Evolutionary conservation across 2,329 filamentous ascomycete genomes (phyloP).

Genomic region (Graphilbum sp.): DNA sequence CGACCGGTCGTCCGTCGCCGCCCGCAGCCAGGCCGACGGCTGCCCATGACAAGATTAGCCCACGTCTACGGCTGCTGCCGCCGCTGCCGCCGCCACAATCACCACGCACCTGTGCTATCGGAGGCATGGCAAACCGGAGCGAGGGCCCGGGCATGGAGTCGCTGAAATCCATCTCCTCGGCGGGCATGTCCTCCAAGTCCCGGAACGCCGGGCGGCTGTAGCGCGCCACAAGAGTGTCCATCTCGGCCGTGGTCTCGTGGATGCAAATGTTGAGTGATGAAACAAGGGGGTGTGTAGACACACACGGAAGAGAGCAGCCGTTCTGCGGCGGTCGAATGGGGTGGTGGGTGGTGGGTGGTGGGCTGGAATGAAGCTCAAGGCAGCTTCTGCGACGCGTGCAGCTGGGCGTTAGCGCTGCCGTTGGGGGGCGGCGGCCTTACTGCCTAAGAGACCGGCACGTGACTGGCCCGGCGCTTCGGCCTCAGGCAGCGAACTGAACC

Average conservation of each 20-base stretch:
- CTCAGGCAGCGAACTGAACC: no score
- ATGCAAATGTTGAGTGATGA: no score
- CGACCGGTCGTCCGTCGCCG: constrained; percentile 90
- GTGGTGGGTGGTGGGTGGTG: no score
- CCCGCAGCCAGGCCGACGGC: constrained; percentile 88
- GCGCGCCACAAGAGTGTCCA: constrained; percentile 87
- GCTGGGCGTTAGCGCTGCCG: not conserved
- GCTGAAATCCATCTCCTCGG: constrained; percentile 57
- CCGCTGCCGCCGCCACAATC: no score
- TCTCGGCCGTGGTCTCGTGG: constrained; percentile 22
- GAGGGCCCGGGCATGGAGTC: constrained; percentile 61
- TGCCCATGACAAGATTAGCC: no score
- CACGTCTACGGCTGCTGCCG: no score
- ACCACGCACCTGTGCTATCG: constrained; percentile 59
- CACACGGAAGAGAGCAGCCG: no score
- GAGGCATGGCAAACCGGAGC: constrained; percentile 88
- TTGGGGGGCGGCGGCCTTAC: constrained; percentile 2
- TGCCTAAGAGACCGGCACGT: no score
- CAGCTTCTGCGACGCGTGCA: constrained; percentile 10
- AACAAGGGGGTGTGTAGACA: no score
- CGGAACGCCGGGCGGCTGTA: constrained; percentile 69
- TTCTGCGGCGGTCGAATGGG: no score
- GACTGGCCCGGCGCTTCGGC: no score
- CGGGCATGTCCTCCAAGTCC: constrained; percentile 52
- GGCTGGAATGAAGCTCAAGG: constrained; percentile 9